phyloP scores from a whole-genome alignment of 306 rosid genomes.

The Vigna mungo region DNA sequence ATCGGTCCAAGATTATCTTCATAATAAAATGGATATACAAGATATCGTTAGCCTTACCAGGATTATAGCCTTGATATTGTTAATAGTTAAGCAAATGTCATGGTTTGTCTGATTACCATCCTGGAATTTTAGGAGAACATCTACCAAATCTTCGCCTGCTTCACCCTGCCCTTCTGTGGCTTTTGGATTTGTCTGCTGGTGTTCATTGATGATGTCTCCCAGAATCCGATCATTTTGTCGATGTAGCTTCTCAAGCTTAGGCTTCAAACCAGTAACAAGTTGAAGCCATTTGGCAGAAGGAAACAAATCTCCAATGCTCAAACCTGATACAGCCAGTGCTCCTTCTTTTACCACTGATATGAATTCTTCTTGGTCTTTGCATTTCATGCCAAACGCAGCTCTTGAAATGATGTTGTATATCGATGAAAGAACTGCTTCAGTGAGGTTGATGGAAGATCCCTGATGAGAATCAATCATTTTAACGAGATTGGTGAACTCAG shows the following conservation, averaged over 20 bases:
- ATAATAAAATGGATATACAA: background rate
- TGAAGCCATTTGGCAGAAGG: background rate
- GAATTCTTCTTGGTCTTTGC: background rate
- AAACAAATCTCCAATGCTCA: background rate
- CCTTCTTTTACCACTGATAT: background rate
- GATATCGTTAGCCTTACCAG: background rate
- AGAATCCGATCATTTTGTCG: background rate
- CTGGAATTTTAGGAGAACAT: background rate
- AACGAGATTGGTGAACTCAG: conserved; percentile 31
- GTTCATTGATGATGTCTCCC: conserved; percentile 1
- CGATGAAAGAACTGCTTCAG: conserved; percentile 6
- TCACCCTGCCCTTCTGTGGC: background rate
- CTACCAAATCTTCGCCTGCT: conserved; percentile 5
- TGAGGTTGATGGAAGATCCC: conserved; percentile 44
- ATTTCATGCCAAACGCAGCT: conserved; percentile 39
- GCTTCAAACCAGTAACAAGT: background rate
- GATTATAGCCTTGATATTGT: background rate
- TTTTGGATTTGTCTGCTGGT: background rate
- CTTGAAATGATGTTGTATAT: background rate
- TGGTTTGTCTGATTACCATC: background rate
- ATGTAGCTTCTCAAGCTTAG: background rate
- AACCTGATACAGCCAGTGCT: background rate
- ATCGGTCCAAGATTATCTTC: no score
- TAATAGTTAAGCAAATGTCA: background rate
- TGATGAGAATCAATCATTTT: conserved; percentile 11